Percentiles rank a stretch among this genome's conserved stretches.
Evolutionary conservation across 2,329 filamentous ascomycete genomes (phyloP).

Genomic region (Penicillium janthinellum): DNA sequence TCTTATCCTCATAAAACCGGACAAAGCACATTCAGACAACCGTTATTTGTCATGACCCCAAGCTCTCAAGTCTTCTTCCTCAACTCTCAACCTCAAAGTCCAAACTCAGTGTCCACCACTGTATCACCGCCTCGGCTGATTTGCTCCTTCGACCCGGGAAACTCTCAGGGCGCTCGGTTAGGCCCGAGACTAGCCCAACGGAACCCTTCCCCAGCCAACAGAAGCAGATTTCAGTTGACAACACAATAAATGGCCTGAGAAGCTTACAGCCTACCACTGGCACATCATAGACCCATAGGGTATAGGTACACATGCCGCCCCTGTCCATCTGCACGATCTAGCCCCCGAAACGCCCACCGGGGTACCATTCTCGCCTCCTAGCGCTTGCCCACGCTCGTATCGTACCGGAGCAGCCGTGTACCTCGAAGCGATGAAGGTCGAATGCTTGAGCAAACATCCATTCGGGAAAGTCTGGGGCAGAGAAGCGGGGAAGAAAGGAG

Average conservation of each 20-base stretch:
- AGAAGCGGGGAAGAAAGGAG: not conserved
- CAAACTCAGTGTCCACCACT: too few relatives aligned
- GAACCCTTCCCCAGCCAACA: slow-evolving; percentile 16
- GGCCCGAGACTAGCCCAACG: slow-evolving; percentile 13
- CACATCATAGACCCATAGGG: too few relatives aligned
- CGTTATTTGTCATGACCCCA: too few relatives aligned
- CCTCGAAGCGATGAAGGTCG: too few relatives aligned
- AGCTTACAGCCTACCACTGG: not conserved
- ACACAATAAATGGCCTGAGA: too few relatives aligned
- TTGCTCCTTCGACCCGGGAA: not conserved
- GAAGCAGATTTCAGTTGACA: not conserved
- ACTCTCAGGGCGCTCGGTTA: not conserved
- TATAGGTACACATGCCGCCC: not conserved
- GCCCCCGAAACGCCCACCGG: not conserved
- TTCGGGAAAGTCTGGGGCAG: not conserved
- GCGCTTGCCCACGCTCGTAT: not conserved
- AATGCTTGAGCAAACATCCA: too few relatives aligned
- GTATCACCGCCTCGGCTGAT: not conserved
- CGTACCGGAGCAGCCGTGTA: too few relatives aligned
- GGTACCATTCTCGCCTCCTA: not conserved
- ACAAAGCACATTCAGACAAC: too few relatives aligned
- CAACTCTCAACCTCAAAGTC: too few relatives aligned
- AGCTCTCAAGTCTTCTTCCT: too few relatives aligned
- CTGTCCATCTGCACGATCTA: slow-evolving; percentile 10
- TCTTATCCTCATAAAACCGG: too few relatives aligned